Evolutionary conservation across 495 filamentous ascomycete species (phyloP).

Genomic region (Pseudevernia furfuracea): DNA sequence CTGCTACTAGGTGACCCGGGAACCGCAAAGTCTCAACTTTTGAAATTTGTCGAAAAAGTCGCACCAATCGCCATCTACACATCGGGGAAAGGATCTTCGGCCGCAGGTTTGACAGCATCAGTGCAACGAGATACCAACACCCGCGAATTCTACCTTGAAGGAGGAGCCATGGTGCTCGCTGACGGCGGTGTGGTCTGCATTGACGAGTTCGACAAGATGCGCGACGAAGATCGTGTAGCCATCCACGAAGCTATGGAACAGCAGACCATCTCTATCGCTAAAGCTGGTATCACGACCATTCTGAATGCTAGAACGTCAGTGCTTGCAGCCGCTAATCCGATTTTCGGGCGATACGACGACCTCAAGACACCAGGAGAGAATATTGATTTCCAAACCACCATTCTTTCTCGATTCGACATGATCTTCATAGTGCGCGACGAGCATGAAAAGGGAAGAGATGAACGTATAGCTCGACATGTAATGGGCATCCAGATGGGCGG

Average conservation of each 20-base stretch:
- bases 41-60: conserved; percentile 97
- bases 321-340: conserved; percentile 91
- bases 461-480: conserved; percentile 91
- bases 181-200: conserved; percentile 98
- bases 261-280: conserved; percentile 98
- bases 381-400: conserved; percentile 99
- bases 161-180: conserved; percentile 97
- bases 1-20: conserved; percentile 94
- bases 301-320: conserved; percentile 94
- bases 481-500: conserved; percentile 97
- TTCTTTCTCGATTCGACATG: conserved; percentile 98
- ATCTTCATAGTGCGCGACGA: conserved; percentile 98
- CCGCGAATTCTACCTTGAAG: conserved; percentile 96
- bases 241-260: conserved; percentile 99
- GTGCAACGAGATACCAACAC: conserved; percentile 89
- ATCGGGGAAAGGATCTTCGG: conserved; percentile 96
- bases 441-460: conserved; percentile 82
- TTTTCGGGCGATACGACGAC: conserved; percentile 97
- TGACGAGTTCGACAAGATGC: conserved; percentile 99
- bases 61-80: conserved; percentile 98
- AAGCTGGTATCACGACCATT: conserved; percentile 98
- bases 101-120: conserved; percentile 95
- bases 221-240: conserved; percentile 95
- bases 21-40: conserved; percentile 94
- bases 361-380: conserved; percentile 97